Conservation (phyloP, 2,329 filamentous ascomycete species). For the Paecilomyces niveus region DNA sequence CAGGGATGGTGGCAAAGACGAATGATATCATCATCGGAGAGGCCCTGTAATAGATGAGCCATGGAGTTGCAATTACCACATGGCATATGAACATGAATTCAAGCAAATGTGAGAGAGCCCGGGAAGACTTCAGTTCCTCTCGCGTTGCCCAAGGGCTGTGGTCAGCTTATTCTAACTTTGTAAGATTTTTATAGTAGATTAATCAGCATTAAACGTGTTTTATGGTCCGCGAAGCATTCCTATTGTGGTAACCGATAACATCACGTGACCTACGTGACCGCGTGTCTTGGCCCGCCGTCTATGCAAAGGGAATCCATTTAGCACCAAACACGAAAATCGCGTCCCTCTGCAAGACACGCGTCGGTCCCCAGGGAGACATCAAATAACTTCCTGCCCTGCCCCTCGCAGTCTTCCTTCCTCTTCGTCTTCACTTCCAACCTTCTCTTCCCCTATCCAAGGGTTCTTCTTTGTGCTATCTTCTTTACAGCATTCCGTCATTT, state of each 20-base stretch:
- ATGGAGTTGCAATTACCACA: neutral
- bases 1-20: neutral
- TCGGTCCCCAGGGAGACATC: conserved; percentile 20
- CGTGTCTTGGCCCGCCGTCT: conserved; percentile 16
- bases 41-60: neutral
- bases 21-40: neutral
- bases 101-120: no score
- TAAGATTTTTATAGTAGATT: neutral
- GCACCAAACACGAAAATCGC: conserved; percentile 28
- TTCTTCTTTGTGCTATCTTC: conserved; percentile 9
- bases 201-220: neutral
- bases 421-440: conserved; percentile 17
- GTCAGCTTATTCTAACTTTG: neutral
- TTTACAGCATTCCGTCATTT: conserved; percentile 3
- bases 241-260: neutral
- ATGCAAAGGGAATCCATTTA: conserved; percentile 18
- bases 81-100: no score
- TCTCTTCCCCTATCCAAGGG: conserved; percentile 6
- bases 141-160: neutral
- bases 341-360: conserved; percentile 23
- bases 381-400: conserved; percentile 21
- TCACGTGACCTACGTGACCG: conserved; percentile 5
- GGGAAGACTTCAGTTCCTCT: neutral
- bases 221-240: neutral
- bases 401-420: conserved; percentile 13